Evolutionary conservation across 441 rosid species (phyloP), one percentile per base, ranked within the genome.

Genomic region (Erodium trifolium): DNA sequence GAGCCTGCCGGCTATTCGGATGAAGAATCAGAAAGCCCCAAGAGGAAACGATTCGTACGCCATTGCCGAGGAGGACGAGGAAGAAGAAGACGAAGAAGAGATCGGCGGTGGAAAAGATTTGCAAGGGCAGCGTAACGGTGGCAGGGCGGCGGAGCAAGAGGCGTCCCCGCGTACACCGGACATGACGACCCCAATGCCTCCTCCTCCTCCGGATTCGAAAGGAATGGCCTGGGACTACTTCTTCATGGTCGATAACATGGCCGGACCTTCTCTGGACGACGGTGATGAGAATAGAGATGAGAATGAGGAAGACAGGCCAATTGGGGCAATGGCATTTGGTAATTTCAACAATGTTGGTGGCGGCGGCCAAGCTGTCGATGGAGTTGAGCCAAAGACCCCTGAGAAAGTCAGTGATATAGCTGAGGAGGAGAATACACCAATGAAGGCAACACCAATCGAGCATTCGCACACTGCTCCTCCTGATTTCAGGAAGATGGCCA

Each of bases 161-260:
- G 72, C 23, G 67, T 82, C 89, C 12, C 81, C 84, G 6, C 81
- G 82, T 63, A 68, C 81, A 31, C 77, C 82, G 53, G 77, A 76
- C 81, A 73, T 34, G 74, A 76, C 11, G 77, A 74, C 35, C 82
- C 71, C 69, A 51, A 37, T 60, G 45, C 78, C 69, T 29, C 87
- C 84, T 2, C 84, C 85, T 18, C 78, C 80, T 83, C 78, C 87
- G 39, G 83, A 78, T 65, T 72, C 78, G 12, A 86, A 84, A 74
- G 80, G 68, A 47, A 66, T 82, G 82, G 82, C 85, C 0, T 93
- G 97, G 97, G 98, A 93, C 79, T 93, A 89, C 67, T 91, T 93
- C 82, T 89, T 88, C 78, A 76, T 53, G 82, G 79, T 80, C 70
- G 94, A 81, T 62, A 23, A 23, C 27, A 23, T 23, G 27, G 27